A percentile compares a stretch with the other conserved stretches of the same genome.
phyloP scores from a whole-genome alignment of 176 grass and related monocot genomes.

The Metroxylon sagu region DNA sequence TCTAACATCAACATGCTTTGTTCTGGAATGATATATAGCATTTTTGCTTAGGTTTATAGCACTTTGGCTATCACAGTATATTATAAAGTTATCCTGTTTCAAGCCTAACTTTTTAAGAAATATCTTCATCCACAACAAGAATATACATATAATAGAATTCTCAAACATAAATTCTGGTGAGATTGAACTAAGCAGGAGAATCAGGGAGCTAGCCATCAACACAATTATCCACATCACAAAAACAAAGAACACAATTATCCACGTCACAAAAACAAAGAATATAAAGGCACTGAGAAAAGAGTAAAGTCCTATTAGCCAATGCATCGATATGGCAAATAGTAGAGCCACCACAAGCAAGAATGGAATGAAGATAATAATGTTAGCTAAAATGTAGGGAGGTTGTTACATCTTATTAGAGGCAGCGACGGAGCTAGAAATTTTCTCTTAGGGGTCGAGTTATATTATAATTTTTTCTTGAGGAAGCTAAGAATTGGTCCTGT shows the following conservation, averaged over 20 bases:
- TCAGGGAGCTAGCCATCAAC: slow-evolving; percentile 74
- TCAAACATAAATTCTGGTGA: slow-evolving; percentile 73
- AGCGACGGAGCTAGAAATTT: too few relatives aligned
- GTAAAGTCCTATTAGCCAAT: slow-evolving; percentile 67
- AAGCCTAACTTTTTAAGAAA: too few relatives aligned
- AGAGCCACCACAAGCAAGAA: slow-evolving; percentile 67
- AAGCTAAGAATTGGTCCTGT: too few relatives aligned
- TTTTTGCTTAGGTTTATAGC: too few relatives aligned
- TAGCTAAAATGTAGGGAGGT: slow-evolving; percentile 62
- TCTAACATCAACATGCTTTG: too few relatives aligned
- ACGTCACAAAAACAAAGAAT: slow-evolving; percentile 71
- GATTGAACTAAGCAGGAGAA: slow-evolving; percentile 79
- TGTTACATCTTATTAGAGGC: slow-evolving; percentile 36
- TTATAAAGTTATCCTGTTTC: too few relatives aligned
- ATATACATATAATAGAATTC: slow-evolving; percentile 57
- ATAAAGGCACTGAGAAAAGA: slow-evolving; percentile 29
- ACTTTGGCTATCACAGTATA: too few relatives aligned
- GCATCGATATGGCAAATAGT: slow-evolving; percentile 49
- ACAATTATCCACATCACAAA: slow-evolving; percentile 86
- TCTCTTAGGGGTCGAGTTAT: too few relatives aligned
- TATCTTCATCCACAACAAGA: too few relatives aligned
- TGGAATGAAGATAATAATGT: slow-evolving; percentile 62
- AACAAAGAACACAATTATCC: slow-evolving; percentile 78
- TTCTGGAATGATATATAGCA: too few relatives aligned
- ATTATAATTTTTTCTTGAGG: too few relatives aligned